phyloP scores from a whole-genome alignment of 352 stramenopile genomes.

The Globisporangium yorkense region DNA sequence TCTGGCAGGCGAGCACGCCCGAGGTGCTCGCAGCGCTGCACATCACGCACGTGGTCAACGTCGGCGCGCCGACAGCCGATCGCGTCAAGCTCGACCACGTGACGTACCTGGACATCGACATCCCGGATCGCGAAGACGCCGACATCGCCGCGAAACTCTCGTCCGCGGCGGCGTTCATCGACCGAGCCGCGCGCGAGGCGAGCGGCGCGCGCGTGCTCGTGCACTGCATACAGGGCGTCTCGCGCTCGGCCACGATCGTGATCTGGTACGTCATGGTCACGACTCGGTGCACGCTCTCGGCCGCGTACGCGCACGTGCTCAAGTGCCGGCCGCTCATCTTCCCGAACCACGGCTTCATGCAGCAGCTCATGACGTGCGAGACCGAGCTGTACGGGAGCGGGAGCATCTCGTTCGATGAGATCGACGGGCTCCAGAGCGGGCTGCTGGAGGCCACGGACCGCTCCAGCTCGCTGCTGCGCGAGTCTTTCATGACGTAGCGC shows the following conservation, averaged over 20 bases:
- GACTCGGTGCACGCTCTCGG: conserved; percentile 63
- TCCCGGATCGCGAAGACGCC: conserved; percentile 53
- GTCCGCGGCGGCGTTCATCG: conserved; percentile 49
- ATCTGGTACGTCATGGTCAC: conserved; percentile 80
- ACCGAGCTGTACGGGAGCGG: conserved; percentile 57
- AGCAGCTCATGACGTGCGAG: conserved; percentile 66
- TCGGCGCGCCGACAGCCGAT: conserved; percentile 55
- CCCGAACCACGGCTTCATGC: conserved; percentile 77
- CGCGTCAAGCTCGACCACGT: conserved; percentile 48
- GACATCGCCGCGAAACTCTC: conserved; percentile 55
- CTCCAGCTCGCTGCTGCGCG: conserved; percentile 42
- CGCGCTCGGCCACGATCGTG: conserved; percentile 66
- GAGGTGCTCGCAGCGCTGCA: conserved; percentile 42
- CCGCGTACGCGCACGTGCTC: conserved; percentile 77
- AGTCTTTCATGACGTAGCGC: conserved; percentile 28
- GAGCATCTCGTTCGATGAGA: conserved; percentile 53
- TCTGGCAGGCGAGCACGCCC: conserved; percentile 70
- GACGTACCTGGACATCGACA: conserved; percentile 57
- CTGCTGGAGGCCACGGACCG: conserved; percentile 53
- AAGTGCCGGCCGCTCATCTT: conserved; percentile 73
- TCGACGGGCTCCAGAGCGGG: conserved; percentile 65
- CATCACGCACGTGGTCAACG: conserved; percentile 75
- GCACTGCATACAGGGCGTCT: conserved; percentile 79
- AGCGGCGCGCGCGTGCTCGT: conserved; percentile 53
- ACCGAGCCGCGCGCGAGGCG: conserved; percentile 19